Evolutionary conservation across 2,329 filamentous ascomycete genomes (phyloP).

Genomic region (Ophiostoma perfectum): DNA sequence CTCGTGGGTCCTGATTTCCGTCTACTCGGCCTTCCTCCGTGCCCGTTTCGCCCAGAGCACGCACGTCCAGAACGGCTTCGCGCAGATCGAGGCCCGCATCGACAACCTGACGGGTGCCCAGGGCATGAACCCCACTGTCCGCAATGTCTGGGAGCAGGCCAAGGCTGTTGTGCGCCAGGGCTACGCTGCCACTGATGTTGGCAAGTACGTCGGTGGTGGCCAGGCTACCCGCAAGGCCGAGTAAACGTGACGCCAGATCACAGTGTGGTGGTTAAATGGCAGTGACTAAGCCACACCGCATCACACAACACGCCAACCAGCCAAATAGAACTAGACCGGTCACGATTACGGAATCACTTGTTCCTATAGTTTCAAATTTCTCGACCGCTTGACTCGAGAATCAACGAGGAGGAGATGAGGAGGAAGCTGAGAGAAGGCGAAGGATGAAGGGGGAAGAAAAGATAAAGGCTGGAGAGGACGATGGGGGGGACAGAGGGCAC

Average conservation of each 20-base stretch:
- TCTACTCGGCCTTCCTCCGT: conserved; percentile 91
- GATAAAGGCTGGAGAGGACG: background rate
- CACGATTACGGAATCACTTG: background rate
- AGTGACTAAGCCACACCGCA: too few species aligned
- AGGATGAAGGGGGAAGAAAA: background rate
- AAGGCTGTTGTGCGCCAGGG: conserved; percentile 70
- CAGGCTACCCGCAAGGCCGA: conserved; percentile 54
- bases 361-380: background rate
- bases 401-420: background rate
- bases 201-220: conserved; percentile 60
- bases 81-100: conserved; percentile 64
- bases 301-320: background rate
- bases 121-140: conserved; percentile 72
- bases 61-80: conserved; percentile 82
- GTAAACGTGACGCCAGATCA: conserved; percentile 13
- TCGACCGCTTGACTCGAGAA: background rate
- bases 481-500: background rate
- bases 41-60: conserved; percentile 83
- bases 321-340: background rate
- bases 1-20: conserved; percentile 77
- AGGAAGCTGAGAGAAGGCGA: background rate
- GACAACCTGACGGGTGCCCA: conserved; percentile 81
- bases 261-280: too few species aligned
- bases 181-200: conserved; percentile 72
- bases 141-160: conserved; percentile 72